A percentile compares a stretch with the other conserved stretches of the same genome.
Conservation (phyloP, 805 yeast genomes). For the Candida silvicultrix region DNA sequence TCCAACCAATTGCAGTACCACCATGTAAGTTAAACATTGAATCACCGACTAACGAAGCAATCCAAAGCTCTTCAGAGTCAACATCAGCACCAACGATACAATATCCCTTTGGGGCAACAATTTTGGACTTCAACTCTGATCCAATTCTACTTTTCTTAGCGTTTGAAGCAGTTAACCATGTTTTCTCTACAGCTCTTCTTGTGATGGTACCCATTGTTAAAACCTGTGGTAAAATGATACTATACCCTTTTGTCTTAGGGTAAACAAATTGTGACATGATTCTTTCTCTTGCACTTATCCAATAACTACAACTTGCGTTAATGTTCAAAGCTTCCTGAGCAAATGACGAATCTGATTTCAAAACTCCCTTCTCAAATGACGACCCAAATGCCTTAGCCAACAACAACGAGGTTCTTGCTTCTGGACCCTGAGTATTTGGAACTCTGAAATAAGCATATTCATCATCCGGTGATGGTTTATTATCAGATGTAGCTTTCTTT, state of each 20-base stretch:
- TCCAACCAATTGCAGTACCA: conserved; percentile 97
- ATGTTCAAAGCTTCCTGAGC: conserved; percentile 77
- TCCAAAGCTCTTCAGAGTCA: conserved; percentile 97
- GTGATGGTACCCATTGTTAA: conserved; percentile 96
- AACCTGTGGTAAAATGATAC: conserved; percentile 72
- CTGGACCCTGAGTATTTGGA: conserved; percentile 85
- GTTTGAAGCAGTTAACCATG: conserved; percentile 97
- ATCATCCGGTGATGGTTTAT: neutral
- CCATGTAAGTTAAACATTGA: conserved; percentile 87
- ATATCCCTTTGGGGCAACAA: conserved; percentile 85
- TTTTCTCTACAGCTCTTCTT: conserved; percentile 91
- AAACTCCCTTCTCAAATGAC: conserved; percentile 64
- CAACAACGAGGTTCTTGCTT: conserved; percentile 64
- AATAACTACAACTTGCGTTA: conserved; percentile 78
- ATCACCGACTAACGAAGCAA: conserved; percentile 92
- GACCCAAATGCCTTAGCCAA: conserved; percentile 71
- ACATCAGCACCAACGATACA: conserved; percentile 97
- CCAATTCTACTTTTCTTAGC: conserved; percentile 84
- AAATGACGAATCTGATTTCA: conserved; percentile 62
- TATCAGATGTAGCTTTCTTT: neutral
- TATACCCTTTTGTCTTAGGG: conserved; percentile 29
- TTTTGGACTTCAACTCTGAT: conserved; percentile 83
- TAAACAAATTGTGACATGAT: conserved; percentile 84
- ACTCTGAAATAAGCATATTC: conserved; percentile 48
- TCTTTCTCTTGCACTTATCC: conserved; percentile 88